A percentile compares a stretch with the other conserved stretches of the same genome.
Evolutionary conservation across 2,329 filamentous ascomycete genomes (phyloP).

Genomic region (Aspergillus neoniger): DNA sequence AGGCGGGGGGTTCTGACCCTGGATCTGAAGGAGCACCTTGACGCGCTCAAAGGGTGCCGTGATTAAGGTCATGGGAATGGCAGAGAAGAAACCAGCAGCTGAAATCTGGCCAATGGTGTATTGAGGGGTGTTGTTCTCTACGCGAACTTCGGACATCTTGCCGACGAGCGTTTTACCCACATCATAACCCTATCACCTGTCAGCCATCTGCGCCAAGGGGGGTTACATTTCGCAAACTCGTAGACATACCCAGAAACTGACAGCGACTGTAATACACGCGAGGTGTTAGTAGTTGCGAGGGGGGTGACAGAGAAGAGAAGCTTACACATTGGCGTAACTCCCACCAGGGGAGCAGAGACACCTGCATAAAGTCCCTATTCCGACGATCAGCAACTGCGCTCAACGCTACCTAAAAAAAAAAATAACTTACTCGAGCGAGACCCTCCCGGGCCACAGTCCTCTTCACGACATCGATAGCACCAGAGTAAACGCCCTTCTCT

Average conservation of each 20-base stretch:
- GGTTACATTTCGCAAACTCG: not conserved
- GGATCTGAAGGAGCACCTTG: constrained; percentile 97
- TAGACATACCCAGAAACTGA: constrained; percentile 63
- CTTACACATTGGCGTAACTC: constrained; percentile 98
- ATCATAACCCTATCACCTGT: constrained; percentile 80
- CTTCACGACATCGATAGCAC: constrained; percentile 86
- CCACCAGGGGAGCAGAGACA: constrained; percentile 89
- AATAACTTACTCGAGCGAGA: constrained; percentile 55
- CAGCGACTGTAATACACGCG: constrained; percentile 54
- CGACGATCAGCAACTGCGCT: constrained; percentile 11
- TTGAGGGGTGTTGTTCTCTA: constrained; percentile 62
- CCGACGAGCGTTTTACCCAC: constrained; percentile 87
- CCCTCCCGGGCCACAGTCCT: constrained; percentile 89
- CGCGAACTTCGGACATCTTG: constrained; percentile 61
- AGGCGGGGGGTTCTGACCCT: constrained; percentile 81
- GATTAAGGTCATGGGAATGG: constrained; percentile 95
- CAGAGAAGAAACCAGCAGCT: constrained; percentile 93
- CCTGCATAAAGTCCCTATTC: constrained; percentile 85
- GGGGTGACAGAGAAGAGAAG: constrained; percentile 27
- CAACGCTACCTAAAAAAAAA: not conserved
- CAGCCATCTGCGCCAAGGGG: constrained; percentile 13
- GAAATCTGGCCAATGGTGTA: constrained; percentile 86
- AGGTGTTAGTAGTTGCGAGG: constrained; percentile 4
- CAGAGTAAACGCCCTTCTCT: constrained; percentile 86
- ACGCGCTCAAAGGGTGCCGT: constrained; percentile 99